A percentile compares a stretch with the other conserved stretches of the same genome.
These are phyloP conservation scores for Xerocomus potaroensis DNA, from an alignment of 768 basidiomycete species.

Conservation along the genomic window DNA sequence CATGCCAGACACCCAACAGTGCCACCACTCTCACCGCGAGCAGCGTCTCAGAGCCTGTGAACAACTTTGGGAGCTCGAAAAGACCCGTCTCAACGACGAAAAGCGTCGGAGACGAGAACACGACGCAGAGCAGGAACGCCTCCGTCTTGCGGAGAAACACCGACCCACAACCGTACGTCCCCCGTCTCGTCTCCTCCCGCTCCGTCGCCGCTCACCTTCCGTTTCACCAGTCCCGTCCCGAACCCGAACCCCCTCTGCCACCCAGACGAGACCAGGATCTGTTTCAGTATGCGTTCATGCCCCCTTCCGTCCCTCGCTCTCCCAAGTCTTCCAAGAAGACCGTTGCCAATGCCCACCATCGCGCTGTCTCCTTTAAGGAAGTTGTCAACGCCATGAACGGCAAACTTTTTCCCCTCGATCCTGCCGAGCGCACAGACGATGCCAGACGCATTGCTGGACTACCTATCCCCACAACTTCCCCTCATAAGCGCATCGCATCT, in stretches of 20 bases:
- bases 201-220: constrained; percentile 1
- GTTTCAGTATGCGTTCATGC: constrained; percentile 34
- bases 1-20: constrained; percentile 30
- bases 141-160: constrained; percentile 20
- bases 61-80: constrained; percentile 46
- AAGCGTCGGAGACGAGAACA: constrained; percentile 33
- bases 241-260: constrained; percentile 1
- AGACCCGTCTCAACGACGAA: constrained; percentile 39
- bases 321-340: constrained; percentile 12
- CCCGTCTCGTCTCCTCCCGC: background rate
- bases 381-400: constrained; percentile 58
- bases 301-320: constrained; percentile 18
- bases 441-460: constrained; percentile 28
- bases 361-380: constrained; percentile 50
- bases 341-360: constrained; percentile 21
- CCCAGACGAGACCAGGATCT: constrained; percentile 21
- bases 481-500: constrained; percentile 19
- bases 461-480: constrained; percentile 11
- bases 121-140: constrained; percentile 25
- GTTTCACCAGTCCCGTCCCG: constrained; percentile 15
- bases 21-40: constrained; percentile 31
- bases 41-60: constrained; percentile 45
- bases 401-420: constrained; percentile 46
- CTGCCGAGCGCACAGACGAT: constrained; percentile 30
- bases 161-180: constrained; percentile 21